These are phyloP conservation scores for Rhododendron kiyosumense DNA, from an alignment of 148 eudicot genomes.

Conservation along the genomic window DNA sequence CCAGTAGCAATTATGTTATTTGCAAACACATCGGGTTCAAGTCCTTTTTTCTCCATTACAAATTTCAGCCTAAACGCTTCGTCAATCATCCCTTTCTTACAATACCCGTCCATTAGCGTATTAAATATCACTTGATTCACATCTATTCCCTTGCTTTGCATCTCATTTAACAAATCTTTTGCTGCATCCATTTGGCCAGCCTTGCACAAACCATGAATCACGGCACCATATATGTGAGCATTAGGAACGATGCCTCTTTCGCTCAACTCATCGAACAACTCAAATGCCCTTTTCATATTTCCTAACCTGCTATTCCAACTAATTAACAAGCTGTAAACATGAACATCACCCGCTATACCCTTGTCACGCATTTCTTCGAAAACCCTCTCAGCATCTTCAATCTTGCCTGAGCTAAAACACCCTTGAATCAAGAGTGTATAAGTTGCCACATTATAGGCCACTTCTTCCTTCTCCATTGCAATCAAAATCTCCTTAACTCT, in stretches of 20 bases:
- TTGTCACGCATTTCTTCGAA: constrained; percentile 52
- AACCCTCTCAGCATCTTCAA: constrained; percentile 49
- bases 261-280: constrained; percentile 65
- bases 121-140: constrained; percentile 57
- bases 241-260: constrained; percentile 58
- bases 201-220: constrained; percentile 73
- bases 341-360: constrained; percentile 45
- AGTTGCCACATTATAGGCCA: constrained; percentile 50
- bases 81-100: constrained; percentile 61
- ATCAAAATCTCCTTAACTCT: constrained; percentile 35
- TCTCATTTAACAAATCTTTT: constrained; percentile 56
- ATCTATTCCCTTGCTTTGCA: constrained; percentile 70
- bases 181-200: constrained; percentile 69
- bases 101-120: constrained; percentile 69
- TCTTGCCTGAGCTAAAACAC: constrained; percentile 35
- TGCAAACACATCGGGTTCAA: constrained; percentile 44
- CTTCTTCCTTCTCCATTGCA: constrained; percentile 52
- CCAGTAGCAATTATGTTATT: constrained; percentile 73
- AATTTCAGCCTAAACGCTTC: constrained; percentile 48
- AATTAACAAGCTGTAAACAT: constrained; percentile 56
- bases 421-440: constrained; percentile 64
- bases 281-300: constrained; percentile 57
- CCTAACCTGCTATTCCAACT: constrained; percentile 47
- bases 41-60: constrained; percentile 69
- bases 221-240: constrained; percentile 64